Base-by-base conservation (phyloP, 108 stramenopile species). In the Cafeteria roenbergensis region DNA sequence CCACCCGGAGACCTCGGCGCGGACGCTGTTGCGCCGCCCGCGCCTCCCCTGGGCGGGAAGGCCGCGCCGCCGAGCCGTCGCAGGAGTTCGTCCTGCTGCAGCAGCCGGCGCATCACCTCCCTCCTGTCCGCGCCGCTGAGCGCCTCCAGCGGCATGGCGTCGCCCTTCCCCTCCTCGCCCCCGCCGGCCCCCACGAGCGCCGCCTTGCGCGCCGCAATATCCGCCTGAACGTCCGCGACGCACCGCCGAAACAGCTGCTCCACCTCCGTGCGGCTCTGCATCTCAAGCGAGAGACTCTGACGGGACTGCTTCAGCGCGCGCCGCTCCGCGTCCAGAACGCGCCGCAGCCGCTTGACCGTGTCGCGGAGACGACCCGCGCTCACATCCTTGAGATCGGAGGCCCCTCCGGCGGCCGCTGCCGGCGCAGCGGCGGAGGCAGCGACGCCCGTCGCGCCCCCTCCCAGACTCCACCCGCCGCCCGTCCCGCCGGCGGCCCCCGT, bases 261-360 rank as follows among this genome's bases (percentile, higher is more conserved):
- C 17, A 48, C 42, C 42, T 48, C 42, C 12, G 42, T 48, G 42
- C 42, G 42, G 42, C 17, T 48, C 42, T 48, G 42, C 42, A 48
- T 48, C 42, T 48, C 42, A 6, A 12, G 42, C 42, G 42, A 6
- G 12, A 48, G 42, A 6, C 12, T 17, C 42, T 48, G 42, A 6
- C 42, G 42, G 12, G 42, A 6, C 17, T 12, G 12, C 42, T 17
- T 6, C 12, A 17, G 61, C 9, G 55, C 70, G 0, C 72, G 48
- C 42, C 78, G 60, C 73, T 81, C 80, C 20, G 75, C 65, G n/a
- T 76, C 80, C 33, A 81, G 36, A 22, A 81, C 51, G 61, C 74
- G 34, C 72, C 75, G 77, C 60, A 79, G 38, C 32, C 78, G 67
- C 73, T 77, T 74, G 34, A 78, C 79, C 9, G 75, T 77, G 32